Percentiles rank a stretch among this genome's conserved stretches.
Evolutionary conservation across 2,329 filamentous ascomycete genomes (phyloP).

Genomic region (Venturia oleaginea): DNA sequence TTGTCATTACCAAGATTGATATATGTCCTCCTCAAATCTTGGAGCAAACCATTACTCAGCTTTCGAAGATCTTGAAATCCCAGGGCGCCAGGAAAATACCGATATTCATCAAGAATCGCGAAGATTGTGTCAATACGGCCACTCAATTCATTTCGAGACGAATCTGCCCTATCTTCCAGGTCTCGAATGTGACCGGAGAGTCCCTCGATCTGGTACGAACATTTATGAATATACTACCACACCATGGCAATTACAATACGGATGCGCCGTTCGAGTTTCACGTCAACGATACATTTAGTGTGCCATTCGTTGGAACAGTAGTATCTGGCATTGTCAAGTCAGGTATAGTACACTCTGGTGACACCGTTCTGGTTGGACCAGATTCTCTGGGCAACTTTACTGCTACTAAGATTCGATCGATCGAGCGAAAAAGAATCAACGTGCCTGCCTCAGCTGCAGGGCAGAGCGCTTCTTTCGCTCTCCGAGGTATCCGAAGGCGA

Average conservation of each 20-base stretch:
- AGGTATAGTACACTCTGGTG: conserved; percentile 79
- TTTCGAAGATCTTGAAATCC: conserved; percentile 87
- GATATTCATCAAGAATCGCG: conserved; percentile 83
- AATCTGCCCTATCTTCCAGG: conserved; percentile 95
- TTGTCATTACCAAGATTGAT: conserved; percentile 95
- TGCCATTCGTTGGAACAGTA: conserved; percentile 93
- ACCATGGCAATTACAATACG: conserved; percentile 85
- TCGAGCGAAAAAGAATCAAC: conserved; percentile 85
- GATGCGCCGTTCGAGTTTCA: conserved; percentile 89
- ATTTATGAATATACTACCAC: conserved; percentile 90
- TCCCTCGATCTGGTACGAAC: conserved; percentile 82
- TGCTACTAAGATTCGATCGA: conserved; percentile 77
- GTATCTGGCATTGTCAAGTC: conserved; percentile 86
- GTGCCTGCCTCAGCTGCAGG: conserved; percentile 84
- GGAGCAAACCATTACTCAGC: conserved; percentile 82
- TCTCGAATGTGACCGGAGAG: conserved; percentile 93
- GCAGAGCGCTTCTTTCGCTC: conserved; percentile 83
- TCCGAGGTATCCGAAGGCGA: conserved; percentile 79
- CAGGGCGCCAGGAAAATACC: conserved; percentile 92
- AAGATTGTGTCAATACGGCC: conserved; percentile 90
- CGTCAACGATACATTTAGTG: conserved; percentile 95
- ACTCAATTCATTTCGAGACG: conserved; percentile 91
- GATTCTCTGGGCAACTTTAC: conserved; percentile 86
- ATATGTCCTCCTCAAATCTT: conserved; percentile 95
- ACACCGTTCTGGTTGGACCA: conserved; percentile 79